phyloP scores from a whole-genome alignment of 768 basidiomycete species.

The Suillus occidentalis region DNA sequence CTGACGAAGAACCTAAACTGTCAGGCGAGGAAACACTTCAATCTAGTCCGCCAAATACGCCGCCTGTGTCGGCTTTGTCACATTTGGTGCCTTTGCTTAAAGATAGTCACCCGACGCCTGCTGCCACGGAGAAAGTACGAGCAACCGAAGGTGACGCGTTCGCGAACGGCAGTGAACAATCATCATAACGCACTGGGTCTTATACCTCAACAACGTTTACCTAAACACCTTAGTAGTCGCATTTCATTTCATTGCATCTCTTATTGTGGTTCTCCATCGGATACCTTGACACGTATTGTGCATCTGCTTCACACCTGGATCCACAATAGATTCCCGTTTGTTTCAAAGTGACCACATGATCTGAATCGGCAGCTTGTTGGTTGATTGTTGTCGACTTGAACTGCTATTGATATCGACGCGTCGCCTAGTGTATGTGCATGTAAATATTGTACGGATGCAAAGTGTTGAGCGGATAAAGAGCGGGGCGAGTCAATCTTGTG shows the following conservation, averaged over 20 bases:
- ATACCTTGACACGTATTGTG: background rate
- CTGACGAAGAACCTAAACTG: slow-evolving; percentile 21
- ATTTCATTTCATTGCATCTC: background rate
- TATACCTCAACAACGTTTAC: background rate
- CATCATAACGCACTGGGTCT: background rate
- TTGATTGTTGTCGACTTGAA: background rate
- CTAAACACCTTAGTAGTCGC: slow-evolving; percentile 4
- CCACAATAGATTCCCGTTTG: background rate
- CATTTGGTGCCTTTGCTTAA: background rate
- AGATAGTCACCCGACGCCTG: background rate
- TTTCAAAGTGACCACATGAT: background rate
- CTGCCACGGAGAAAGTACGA: background rate
- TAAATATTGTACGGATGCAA: background rate
- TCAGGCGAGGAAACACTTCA: slow-evolving; percentile 13
- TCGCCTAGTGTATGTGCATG: background rate
- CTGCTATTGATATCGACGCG: background rate
- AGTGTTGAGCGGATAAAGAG: slow-evolving; percentile 22
- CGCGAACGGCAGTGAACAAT: background rate
- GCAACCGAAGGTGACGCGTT: background rate
- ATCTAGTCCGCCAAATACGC: slow-evolving; percentile 16
- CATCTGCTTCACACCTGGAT: background rate
- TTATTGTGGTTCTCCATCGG: background rate
- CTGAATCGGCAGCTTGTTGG: too few species aligned
- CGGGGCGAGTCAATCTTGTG: slow-evolving; percentile 12
- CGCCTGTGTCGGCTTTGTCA: background rate